A percentile compares a stretch with the other conserved stretches of the same genome.
Evolutionary conservation across 768 basidiomycete genomes (phyloP).

Genomic region (Artomyces pyxidatus): DNA sequence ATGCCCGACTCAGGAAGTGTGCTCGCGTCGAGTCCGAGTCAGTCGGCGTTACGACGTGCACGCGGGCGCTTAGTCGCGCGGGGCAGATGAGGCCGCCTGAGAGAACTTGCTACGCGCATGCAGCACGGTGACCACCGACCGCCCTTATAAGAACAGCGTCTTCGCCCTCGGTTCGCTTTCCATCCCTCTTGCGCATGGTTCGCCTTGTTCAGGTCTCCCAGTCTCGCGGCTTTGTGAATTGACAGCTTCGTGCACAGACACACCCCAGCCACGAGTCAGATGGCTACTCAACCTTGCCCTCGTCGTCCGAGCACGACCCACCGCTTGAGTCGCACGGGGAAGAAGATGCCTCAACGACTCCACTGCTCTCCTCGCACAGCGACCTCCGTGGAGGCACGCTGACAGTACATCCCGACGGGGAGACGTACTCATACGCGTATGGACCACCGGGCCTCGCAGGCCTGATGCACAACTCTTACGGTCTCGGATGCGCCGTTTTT

Average conservation of each 20-base stretch:
- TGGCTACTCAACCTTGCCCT: constrained; percentile 6
- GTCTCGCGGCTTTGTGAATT: not conserved
- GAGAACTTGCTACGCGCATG: too few species aligned
- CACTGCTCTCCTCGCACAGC: constrained; percentile 1
- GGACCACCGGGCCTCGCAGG: constrained; percentile 65
- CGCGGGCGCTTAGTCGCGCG: too few species aligned
- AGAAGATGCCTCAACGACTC: constrained; percentile 6
- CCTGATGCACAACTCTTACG: constrained; percentile 55
- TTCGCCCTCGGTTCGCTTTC: too few species aligned
- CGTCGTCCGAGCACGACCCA: not conserved
- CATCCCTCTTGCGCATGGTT: not conserved
- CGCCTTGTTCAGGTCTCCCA: not conserved
- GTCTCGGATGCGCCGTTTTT: constrained; percentile 61
- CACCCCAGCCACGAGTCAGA: not conserved
- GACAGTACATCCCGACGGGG: constrained; percentile 11
- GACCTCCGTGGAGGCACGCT: constrained; percentile 11
- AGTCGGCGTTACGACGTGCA: too few species aligned
- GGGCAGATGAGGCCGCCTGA: too few species aligned
- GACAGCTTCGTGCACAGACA: not conserved
- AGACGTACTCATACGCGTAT: constrained; percentile 56
- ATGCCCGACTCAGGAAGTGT: too few species aligned
- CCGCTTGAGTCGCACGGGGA: not conserved
- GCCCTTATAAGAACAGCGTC: too few species aligned
- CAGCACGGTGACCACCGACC: too few species aligned
- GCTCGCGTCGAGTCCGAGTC: too few species aligned